A percentile compares a stretch with the other conserved stretches of the same genome.
phyloP scores from a whole-genome alignment of 164 flowering plant genomes.

The Paratinospora sagittata region DNA sequence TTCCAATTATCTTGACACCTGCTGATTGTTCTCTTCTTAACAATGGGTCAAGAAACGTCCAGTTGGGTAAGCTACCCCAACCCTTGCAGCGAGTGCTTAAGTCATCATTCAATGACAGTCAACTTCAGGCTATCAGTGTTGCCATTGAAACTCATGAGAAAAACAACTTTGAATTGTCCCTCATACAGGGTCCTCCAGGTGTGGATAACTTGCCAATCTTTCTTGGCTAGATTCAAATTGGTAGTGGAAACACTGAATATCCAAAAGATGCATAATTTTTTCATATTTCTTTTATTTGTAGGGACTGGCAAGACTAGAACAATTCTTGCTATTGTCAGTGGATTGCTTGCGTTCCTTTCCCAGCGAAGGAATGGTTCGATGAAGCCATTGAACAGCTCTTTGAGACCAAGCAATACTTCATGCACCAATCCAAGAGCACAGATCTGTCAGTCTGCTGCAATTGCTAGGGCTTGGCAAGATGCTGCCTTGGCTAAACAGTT shows the following conservation, averaged over 20 bases:
- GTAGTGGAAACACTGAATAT: not conserved
- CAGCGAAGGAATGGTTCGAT: conserved; percentile 21
- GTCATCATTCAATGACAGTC: conserved; percentile 75
- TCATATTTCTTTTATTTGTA: conserved; percentile 22
- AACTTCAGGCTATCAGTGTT: conserved; percentile 69
- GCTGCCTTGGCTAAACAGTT: conserved; percentile 83
- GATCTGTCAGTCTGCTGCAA: conserved; percentile 55
- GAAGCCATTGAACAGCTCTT: conserved; percentile 14
- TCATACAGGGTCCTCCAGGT: conserved; percentile 99
- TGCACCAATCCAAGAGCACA: conserved; percentile 27
- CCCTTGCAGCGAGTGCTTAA: conserved; percentile 51
- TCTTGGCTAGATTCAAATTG: not conserved
- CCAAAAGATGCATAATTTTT: not conserved
- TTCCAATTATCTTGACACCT: conserved; percentile 68
- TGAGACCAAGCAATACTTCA: conserved; percentile 20
- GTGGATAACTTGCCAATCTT: not conserved
- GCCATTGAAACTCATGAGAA: conserved; percentile 45
- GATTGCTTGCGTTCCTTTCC: conserved; percentile 53
- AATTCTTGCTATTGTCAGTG: conserved; percentile 84
- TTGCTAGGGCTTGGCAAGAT: conserved; percentile 96
- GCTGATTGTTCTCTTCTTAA: conserved; percentile 16
- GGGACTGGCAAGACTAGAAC: conserved; percentile 98
- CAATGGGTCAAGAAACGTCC: conserved; percentile 24
- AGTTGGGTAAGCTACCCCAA: conserved; percentile 43
- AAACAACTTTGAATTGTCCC: conserved; percentile 53